Percentiles rank a stretch among this genome's conserved stretches.
Evolutionary conservation across 768 basidiomycete species (phyloP).

Genomic region (Russula sp.): DNA sequence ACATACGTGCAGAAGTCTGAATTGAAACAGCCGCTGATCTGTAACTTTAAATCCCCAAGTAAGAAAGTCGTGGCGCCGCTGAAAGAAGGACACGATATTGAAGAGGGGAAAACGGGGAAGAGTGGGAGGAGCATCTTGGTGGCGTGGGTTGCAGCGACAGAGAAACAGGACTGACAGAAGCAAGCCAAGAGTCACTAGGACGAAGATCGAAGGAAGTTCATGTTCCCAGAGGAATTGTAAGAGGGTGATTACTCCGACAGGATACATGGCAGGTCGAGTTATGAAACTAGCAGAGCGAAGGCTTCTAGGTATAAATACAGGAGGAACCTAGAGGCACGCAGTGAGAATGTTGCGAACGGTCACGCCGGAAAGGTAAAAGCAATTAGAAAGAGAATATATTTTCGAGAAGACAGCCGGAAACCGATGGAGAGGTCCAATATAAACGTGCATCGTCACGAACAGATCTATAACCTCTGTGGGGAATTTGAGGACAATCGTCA

Average conservation of each 20-base stretch:
- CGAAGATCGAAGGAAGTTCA: slow-evolving; percentile 17
- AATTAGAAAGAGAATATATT: background rate
- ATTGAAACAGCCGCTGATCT: slow-evolving; percentile 61
- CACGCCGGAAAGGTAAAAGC: background rate
- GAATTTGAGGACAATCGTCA: slow-evolving; percentile 5
- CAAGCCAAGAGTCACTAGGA: slow-evolving; percentile 27
- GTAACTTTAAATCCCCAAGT: slow-evolving; percentile 66
- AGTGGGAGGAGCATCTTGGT: slow-evolving; percentile 41
- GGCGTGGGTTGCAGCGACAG: slow-evolving; percentile 1
- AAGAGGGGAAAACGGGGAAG: slow-evolving; percentile 55
- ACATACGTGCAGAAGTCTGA: slow-evolving; percentile 61
- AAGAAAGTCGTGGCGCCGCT: slow-evolving; percentile 62
- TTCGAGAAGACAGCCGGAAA: slow-evolving; percentile 8
- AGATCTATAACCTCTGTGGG: background rate
- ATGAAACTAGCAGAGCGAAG: background rate
- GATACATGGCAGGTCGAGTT: slow-evolving; percentile 33
- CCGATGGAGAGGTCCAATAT: slow-evolving; percentile 12
- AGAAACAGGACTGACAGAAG: slow-evolving; percentile 15
- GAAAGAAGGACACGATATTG: slow-evolving; percentile 63
- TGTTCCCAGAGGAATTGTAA: slow-evolving; percentile 23
- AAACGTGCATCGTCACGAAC: slow-evolving; percentile 2
- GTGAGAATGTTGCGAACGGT: background rate
- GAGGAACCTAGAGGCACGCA: background rate
- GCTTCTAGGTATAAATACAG: slow-evolving; percentile 9
- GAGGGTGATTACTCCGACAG: slow-evolving; percentile 38